Conservation (phyloP, 2,329 filamentous ascomycete genomes). For the Sclerotinia spermophila region DNA sequence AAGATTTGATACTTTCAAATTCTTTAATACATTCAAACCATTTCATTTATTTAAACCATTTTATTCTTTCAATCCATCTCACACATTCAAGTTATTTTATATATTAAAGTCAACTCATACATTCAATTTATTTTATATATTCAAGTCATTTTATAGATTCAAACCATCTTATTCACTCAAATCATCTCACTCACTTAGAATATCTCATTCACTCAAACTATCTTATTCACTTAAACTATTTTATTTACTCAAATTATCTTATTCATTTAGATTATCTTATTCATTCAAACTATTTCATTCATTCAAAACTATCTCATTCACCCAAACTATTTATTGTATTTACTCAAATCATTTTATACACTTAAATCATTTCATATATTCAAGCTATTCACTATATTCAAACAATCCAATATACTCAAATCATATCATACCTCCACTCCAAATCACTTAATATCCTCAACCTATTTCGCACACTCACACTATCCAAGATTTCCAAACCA, state of each 20-base stretch:
- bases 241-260: no score
- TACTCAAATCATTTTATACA: background rate
- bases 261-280: no score
- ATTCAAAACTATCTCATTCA: background rate
- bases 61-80: background rate
- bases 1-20: background rate
- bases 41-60: background rate
- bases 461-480: background rate
- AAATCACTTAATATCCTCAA: background rate
- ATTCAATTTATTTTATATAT: no score
- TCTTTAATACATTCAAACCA: background rate
- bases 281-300: no score
- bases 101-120: no score
- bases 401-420: background rate
- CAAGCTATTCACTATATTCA: background rate
- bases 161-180: no score
- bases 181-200: no score
- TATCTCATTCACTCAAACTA: background rate
- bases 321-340: background rate
- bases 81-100: no score
- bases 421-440: no score
- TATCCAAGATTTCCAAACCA: rapidly evolving
- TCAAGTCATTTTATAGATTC: no score
- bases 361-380: background rate
- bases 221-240: no score